Base-by-base conservation (phyloP, 192 early-diverging fungal species). In the Umbelopsis sp. region DNA sequence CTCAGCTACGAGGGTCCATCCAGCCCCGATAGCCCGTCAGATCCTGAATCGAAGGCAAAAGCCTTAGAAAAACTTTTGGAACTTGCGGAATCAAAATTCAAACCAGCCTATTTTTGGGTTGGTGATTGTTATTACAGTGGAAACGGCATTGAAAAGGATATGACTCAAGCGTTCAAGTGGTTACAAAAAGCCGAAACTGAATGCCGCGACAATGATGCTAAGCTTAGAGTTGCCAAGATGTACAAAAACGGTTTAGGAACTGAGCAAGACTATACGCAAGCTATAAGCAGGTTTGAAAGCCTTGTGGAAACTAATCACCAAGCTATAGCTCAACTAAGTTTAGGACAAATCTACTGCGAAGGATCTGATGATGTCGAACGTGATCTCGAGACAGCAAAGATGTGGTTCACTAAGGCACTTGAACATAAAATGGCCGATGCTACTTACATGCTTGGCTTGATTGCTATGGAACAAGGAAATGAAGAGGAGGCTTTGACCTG, bases 71-170 rank as follows among this genome's bases (percentile, higher is more conserved):
- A 16, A 4, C 50, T 74, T 21, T 20, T 46, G 11, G 8, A 44
- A 15, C 53, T 74, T 23, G 73, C 73, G 15, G 67, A 69, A 49
- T 49, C 48, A 11, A 52, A 52, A 23, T 69, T 52, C 13, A 52
- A 44, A 41, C 12, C 48, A 21, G 67, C 73, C 18, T 74, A 53
- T 33, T 74, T 53, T 33, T 74, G 73, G 73, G 37, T 67, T 64
- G 73, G 65, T 52, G 71, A 78, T 41, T 78, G 76, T 47, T 78
- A 74, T 48, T 48, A 71, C 53, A 61, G 46, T 12, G 76, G 76
- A 21, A 73, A 50, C 16, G 71, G 71, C 23, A 61, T 64, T 2
- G 23, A 53, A 20, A 67, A 65, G 15, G 46, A 73, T 66, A 49
- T 64, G 12, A n/a, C 49, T 12, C 21, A 18, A 20, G 76, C 76